Conservation (phyloP, 345 rosid genomes). For the Populus simonii region DNA sequence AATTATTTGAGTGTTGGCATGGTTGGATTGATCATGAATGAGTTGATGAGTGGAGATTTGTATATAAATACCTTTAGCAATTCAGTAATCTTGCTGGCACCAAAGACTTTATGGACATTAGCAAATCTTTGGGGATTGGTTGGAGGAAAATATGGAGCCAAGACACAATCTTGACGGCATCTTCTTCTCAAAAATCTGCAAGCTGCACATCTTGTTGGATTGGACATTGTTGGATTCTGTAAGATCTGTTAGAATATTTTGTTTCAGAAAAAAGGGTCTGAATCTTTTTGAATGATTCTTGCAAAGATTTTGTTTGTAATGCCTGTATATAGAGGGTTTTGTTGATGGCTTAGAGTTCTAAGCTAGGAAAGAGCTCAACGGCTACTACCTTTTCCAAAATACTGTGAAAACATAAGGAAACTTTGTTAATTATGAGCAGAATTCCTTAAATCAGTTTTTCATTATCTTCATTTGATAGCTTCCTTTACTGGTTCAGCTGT, state of each 20-base stretch:
- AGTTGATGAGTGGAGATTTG: neutral
- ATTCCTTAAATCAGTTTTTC: neutral
- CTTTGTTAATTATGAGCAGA: neutral
- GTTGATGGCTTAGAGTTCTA: neutral
- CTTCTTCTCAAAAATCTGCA: slow-evolving; percentile 29
- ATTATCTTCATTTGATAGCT: neutral
- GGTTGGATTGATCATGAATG: neutral
- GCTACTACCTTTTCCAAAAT: neutral
- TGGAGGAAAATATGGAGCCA: slow-evolving; percentile 35
- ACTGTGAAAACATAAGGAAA: neutral
- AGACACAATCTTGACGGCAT: slow-evolving; percentile 29
- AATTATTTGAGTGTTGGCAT: neutral
- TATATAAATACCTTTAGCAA: slow-evolving; percentile 20
- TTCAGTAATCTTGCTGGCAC: slow-evolving; percentile 35
- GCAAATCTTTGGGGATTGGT: slow-evolving; percentile 23
- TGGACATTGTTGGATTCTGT: neutral
- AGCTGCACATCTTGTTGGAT: slow-evolving; percentile 28
- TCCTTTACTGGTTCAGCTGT: neutral
- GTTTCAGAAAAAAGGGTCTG: neutral
- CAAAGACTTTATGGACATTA: slow-evolving; percentile 22
- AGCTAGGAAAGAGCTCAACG: neutral
- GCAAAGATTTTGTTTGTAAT: neutral
- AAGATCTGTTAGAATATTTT: neutral
- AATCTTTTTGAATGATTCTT: neutral
- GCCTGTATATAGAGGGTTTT: neutral